Conservation (phyloP, 192 early-diverging fungal genomes). For the Physocladia obscura region DNA sequence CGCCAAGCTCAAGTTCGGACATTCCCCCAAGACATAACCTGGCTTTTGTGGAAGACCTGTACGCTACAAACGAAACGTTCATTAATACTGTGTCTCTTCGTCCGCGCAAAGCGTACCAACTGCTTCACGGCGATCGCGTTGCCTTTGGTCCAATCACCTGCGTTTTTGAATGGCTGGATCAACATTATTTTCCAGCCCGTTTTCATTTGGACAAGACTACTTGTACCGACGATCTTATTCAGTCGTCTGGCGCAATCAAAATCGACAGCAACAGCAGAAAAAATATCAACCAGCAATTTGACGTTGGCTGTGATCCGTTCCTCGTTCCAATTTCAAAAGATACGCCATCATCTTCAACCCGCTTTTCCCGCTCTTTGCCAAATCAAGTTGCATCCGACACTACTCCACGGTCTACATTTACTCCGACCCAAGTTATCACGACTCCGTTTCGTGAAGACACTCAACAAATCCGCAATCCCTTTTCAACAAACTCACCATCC, state of each 20-base stretch:
- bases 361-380: too few species aligned
- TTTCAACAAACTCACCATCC: neutral
- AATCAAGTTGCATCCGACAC: too few species aligned
- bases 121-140: conserved; percentile 1
- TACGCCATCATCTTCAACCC: too few species aligned
- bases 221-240: too few species aligned
- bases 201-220: too few species aligned
- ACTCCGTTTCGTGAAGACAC: too few species aligned
- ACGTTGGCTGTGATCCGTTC: too few species aligned
- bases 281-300: neutral
- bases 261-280: too few species aligned
- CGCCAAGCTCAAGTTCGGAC: neutral
- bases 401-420: neutral
- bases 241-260: too few species aligned
- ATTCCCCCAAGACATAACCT: neutral
- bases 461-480: neutral
- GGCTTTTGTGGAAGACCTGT: conserved; percentile 1
- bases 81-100: neutral
- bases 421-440: neutral
- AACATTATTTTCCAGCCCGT: neutral
- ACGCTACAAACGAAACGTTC: conserved; percentile 13
- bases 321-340: too few species aligned
- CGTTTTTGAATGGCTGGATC: neutral
- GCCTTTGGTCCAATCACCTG: conserved; percentile 18
- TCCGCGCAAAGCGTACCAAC: conserved; percentile 9